Evolutionary conservation across 352 stramenopile species (phyloP).

Genomic region (Plasmopara muralis): DNA sequence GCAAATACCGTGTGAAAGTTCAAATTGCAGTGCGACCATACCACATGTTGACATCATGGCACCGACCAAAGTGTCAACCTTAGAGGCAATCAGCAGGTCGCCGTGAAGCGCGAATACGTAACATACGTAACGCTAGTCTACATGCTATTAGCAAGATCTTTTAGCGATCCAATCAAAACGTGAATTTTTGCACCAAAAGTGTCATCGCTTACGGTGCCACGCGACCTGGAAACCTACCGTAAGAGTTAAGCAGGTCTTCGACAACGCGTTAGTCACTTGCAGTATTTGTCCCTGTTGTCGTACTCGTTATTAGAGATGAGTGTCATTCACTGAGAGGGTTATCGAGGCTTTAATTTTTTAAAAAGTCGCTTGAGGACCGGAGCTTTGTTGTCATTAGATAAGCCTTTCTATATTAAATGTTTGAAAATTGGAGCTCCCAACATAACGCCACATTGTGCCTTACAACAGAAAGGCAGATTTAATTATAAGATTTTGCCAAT

Average conservation of each 20-base stretch:
- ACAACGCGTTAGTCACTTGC: conserved; percentile 36
- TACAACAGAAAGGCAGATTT: no score
- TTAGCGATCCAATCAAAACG: conserved; percentile 79
- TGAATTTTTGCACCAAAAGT: conserved; percentile 62
- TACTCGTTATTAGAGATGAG: conserved; percentile 36
- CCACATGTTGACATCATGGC: conserved; percentile 78
- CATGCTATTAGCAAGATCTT: conserved; percentile 69
- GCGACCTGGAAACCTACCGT: conserved; percentile 51
- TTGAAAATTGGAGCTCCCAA: no score
- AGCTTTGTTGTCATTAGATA: no score
- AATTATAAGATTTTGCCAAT: no score
- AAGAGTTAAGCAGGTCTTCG: conserved; percentile 54
- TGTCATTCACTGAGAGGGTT: no score
- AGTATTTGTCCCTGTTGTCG: conserved; percentile 45
- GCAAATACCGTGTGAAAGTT: conserved; percentile 55
- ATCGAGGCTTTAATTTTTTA: no score
- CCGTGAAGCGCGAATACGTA: conserved; percentile 51
- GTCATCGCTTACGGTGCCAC: conserved; percentile 35
- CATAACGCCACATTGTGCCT: no score
- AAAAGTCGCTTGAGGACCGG: no score
- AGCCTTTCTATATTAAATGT: no score
- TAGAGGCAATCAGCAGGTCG: conserved; percentile 49
- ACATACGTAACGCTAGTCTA: conserved; percentile 66
- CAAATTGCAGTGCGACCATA: conserved; percentile 66
- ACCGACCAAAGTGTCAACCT: conserved; percentile 70